phyloP scores from a whole-genome alignment of 208 protist species.

The Leishmania aethiopica region DNA sequence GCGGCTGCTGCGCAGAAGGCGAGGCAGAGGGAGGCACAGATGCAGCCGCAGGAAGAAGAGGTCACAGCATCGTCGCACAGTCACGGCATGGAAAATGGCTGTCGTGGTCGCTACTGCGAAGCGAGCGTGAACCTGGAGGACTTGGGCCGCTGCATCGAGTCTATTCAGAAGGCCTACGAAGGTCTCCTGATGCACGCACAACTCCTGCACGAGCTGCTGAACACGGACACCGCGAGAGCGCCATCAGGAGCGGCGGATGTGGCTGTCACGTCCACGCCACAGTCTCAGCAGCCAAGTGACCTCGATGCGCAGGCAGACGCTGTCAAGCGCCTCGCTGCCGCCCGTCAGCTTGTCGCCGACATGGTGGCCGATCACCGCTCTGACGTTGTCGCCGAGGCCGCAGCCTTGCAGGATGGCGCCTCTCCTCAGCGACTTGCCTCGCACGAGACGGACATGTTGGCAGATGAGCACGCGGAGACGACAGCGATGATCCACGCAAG shows the following conservation, averaged over 20 bases:
- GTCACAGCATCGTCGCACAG: neutral
- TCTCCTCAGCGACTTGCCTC: neutral
- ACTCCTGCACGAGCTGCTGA: conserved; percentile 47
- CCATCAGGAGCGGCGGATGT: neutral
- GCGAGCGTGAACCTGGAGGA: conserved; percentile 38
- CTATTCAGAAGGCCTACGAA: conserved; percentile 68
- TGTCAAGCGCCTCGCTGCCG: conserved; percentile 5
- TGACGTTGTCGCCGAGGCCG: conserved; percentile 37
- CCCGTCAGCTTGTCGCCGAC: conserved; percentile 22
- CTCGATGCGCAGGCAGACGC: conserved; percentile 7
- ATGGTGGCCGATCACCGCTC: conserved; percentile 32
- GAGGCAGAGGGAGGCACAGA: neutral
- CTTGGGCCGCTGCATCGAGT: conserved; percentile 52
- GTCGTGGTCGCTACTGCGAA: conserved; percentile 14
- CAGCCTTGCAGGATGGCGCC: neutral
- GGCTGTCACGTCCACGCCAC: neutral
- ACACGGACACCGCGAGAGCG: neutral
- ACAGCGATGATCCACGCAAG: neutral
- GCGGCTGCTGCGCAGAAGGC: neutral
- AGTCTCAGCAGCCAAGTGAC: neutral
- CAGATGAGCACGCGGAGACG: conserved; percentile 9
- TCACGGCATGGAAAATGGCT: neutral
- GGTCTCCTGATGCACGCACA: conserved; percentile 41
- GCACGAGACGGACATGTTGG: conserved; percentile 7
- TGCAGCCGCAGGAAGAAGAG: neutral